phyloP scores from a whole-genome alignment of 2,329 filamentous ascomycete genomes.

The Venturia nashicola region DNA sequence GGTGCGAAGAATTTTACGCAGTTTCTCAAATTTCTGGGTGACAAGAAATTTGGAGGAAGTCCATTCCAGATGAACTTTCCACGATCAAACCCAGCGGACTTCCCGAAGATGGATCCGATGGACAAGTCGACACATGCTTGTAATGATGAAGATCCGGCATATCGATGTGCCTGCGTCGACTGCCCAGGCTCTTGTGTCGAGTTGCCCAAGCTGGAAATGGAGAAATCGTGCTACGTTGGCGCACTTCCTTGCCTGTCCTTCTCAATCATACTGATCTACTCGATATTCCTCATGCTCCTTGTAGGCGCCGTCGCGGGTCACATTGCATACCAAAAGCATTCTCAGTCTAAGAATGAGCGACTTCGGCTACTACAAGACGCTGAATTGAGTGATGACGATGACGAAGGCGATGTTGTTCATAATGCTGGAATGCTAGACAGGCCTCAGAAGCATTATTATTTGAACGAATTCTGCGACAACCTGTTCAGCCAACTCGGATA shows the following conservation, averaged over 20 bases:
- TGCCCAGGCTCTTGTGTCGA: constrained; percentile 77
- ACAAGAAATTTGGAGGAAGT: constrained; percentile 82
- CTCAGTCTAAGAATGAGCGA: constrained; percentile 63
- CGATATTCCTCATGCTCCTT: constrained; percentile 57
- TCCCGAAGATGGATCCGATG: constrained; percentile 59
- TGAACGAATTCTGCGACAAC: constrained; percentile 73
- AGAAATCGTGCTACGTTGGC: constrained; percentile 68
- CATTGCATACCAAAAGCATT: constrained; percentile 61
- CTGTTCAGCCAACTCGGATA: constrained; percentile 73
- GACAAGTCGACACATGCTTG: constrained; percentile 70
- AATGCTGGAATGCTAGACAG: constrained; percentile 66
- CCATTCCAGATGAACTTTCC: constrained; percentile 98
- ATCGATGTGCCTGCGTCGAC: constrained; percentile 86
- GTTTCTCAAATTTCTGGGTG: constrained; percentile 82
- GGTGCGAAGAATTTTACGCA: constrained; percentile 81
- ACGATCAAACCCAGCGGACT: constrained; percentile 41
- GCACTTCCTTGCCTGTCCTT: constrained; percentile 88
- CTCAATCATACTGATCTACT: constrained; percentile 77
- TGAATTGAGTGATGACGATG: constrained; percentile 78
- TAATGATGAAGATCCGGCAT: constrained; percentile 76
- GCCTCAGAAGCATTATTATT: constrained; percentile 63
- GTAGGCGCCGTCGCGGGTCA: constrained; percentile 58
- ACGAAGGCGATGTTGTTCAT: constrained; percentile 75
- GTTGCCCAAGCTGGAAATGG: constrained; percentile 61
- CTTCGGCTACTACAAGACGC: constrained; percentile 80